Percentiles rank a stretch among this genome's conserved stretches.
Conservation (phyloP, 2,329 filamentous ascomycete species). For the Aspergillus pseudoviridinutans region DNA sequence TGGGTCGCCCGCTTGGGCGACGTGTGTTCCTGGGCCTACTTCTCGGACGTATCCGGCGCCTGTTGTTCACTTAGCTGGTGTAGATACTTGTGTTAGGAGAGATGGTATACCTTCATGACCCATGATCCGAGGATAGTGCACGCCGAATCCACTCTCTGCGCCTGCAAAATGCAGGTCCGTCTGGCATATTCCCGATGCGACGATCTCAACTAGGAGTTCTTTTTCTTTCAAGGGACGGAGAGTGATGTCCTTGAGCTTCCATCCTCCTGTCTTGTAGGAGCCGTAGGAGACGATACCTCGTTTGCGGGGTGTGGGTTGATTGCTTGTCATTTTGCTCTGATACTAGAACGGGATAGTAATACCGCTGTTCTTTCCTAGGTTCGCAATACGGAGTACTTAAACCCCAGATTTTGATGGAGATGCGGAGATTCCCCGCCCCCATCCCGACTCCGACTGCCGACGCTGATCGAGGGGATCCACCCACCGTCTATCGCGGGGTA, state of each 20-base stretch:
- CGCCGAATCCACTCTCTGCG: constrained; percentile 30
- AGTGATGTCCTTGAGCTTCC: constrained; percentile 12
- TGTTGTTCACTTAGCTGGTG: not conserved
- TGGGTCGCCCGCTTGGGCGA: constrained; percentile 43
- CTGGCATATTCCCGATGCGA: constrained; percentile 54
- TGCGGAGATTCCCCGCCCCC: not conserved
- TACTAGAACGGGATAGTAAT: not conserved
- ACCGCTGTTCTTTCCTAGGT: no score
- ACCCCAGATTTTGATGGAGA: not conserved
- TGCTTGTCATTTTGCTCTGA: not conserved
- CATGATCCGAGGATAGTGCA: constrained; percentile 46
- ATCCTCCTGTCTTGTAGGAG: constrained; percentile 9
- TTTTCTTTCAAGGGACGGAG: constrained; percentile 28
- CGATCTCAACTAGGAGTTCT: constrained; percentile 52
- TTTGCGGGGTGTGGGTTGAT: not conserved
- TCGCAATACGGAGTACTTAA: not conserved
- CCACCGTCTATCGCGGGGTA: not conserved
- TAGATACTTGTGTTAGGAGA: not conserved
- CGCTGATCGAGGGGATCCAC: not conserved
- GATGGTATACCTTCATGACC: constrained; percentile 49
- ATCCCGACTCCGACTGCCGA: not conserved
- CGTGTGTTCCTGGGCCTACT: constrained; percentile 39
- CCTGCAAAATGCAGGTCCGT: constrained; percentile 50
- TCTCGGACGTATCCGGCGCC: constrained; percentile 47
- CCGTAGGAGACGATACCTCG: constrained; percentile 13